Base-by-base conservation (phyloP, 179 eudicot genomes). In the Amaranthus tricolor region DNA sequence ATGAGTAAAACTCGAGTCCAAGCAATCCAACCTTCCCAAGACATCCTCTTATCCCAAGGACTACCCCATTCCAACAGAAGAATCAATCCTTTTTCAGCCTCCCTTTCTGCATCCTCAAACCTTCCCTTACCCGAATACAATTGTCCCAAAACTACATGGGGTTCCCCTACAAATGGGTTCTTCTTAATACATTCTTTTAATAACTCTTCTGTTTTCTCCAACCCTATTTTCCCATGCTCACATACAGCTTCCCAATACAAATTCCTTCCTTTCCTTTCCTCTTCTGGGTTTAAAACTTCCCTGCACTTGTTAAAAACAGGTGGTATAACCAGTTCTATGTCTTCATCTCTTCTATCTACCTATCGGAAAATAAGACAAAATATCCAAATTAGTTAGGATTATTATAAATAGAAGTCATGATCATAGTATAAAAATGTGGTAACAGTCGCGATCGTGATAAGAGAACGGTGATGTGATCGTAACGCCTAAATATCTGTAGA, bases 11-110 rank as follows among this genome's bases (percentile, higher is more conserved):
- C 97, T 80, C 97, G 85, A 17, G 78, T 76, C 97, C 97, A 92
- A 75, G 97, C 90, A 80, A 92, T 65, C 97, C 97, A 92, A 9
- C 96, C 97, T 83, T 89, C 92, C 97, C 97, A 92, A 19, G 93
- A 81, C 86, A 80, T 89, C 77, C 97, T 88, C 86, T 92, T 92
- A 72, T 92, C 97, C 97, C 97, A 92, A 19, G 96, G 90, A 71
- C 90, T 86, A 20, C 88, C 97, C 97, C 97, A 92, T 66, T 90
- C 89, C 45, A 92, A 52, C 79, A 92, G 55, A 24, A 90, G 77
- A 0, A 57, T 81, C 53, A 92, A 57, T 64, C 96, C 96, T 58
- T 66, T 84, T 83, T 80, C 82, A 19, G 86, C 88, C 81, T 76
- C 89, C 43, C 17, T 77, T 78, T 85, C 88, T 0, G 86, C 91